Evolutionary conservation across 2,329 filamentous ascomycete species (phyloP).

Genomic region (Dendryphion nanum): DNA sequence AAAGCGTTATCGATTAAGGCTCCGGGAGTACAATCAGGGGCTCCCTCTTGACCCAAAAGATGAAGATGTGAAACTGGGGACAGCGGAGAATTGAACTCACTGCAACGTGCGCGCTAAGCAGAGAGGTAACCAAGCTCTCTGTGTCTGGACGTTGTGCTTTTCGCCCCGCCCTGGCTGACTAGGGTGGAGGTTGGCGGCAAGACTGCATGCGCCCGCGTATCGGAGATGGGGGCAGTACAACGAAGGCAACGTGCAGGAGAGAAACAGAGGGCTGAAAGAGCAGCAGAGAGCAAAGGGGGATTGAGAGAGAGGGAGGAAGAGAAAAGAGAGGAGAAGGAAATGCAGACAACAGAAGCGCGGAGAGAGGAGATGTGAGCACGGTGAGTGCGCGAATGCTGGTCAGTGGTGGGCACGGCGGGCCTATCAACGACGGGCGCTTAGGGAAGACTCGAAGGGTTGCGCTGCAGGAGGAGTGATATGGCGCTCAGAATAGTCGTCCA

Average conservation of each 20-base stretch:
- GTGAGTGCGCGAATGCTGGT: conserved; percentile 5
- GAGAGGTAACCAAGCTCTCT: conserved; percentile 31
- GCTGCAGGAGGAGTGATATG: conserved; percentile 31
- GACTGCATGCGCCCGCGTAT: conserved; percentile 43
- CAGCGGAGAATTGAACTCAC: conserved; percentile 36
- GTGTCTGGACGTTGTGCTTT: conserved; percentile 37
- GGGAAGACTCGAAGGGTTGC: no score
- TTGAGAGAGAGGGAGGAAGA: background rate
- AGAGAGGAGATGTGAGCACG: conserved; percentile 19
- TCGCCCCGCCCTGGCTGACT: conserved; percentile 39
- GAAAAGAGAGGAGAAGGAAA: background rate
- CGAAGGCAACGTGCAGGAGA: conserved; percentile 21
- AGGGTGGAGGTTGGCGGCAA: conserved; percentile 28
- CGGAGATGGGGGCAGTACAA: background rate
- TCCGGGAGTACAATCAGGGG: conserved; percentile 11
- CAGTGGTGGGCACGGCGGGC: conserved; percentile 27
- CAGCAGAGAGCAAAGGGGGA: background rate
- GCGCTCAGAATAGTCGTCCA: conserved; percentile 39
- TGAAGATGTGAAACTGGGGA: conserved; percentile 21
- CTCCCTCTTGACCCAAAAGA: conserved; percentile 10
- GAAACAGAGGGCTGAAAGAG: conserved; percentile 27
- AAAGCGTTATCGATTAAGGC: conserved; percentile 23
- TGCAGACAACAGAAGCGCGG: conserved; percentile 31
- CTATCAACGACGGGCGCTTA: conserved; percentile 41
- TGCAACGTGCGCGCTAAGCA: conserved; percentile 37